Percentiles rank a stretch among this genome's conserved stretches.
phyloP scores from a whole-genome alignment of 2,329 filamentous ascomycete genomes.

The Neospermospora avenae region DNA sequence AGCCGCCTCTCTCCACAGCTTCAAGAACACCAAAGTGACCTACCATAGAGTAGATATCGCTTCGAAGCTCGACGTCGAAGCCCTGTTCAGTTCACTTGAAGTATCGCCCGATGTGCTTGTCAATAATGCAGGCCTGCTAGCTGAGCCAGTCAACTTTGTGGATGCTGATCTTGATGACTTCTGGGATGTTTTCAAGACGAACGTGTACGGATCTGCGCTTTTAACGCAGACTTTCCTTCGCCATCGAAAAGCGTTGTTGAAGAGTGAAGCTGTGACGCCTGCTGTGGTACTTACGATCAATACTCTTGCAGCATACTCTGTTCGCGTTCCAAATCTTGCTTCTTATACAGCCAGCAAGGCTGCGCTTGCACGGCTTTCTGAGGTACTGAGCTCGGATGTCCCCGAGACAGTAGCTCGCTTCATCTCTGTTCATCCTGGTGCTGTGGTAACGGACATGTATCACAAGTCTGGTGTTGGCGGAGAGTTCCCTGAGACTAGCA shows the following conservation, averaged over 20 bases:
- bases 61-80: background rate
- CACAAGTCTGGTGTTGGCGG: constrained; percentile 3
- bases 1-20: background rate
- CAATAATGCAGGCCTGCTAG: constrained; percentile 12
- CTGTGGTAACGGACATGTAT: constrained; percentile 3
- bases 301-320: background rate
- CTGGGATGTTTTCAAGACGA: constrained; percentile 10
- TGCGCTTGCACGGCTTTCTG: background rate
- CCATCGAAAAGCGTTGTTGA: background rate
- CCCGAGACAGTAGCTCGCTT: background rate
- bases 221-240: background rate
- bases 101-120: background rate
- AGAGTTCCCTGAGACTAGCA: background rate
- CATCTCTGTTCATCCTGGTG: constrained; percentile 2
- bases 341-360: background rate
- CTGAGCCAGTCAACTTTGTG: background rate
- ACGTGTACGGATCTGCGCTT: constrained; percentile 2
- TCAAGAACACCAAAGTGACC: background rate
- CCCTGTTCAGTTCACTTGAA: background rate
- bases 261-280: background rate
- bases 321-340: background rate
- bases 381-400: background rate
- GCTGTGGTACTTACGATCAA: background rate
- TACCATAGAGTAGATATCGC: constrained; percentile 1
- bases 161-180: constrained; percentile 6